Base-by-base conservation (phyloP, 2,329 filamentous ascomycete species). In the Venturia oleaginea region DNA sequence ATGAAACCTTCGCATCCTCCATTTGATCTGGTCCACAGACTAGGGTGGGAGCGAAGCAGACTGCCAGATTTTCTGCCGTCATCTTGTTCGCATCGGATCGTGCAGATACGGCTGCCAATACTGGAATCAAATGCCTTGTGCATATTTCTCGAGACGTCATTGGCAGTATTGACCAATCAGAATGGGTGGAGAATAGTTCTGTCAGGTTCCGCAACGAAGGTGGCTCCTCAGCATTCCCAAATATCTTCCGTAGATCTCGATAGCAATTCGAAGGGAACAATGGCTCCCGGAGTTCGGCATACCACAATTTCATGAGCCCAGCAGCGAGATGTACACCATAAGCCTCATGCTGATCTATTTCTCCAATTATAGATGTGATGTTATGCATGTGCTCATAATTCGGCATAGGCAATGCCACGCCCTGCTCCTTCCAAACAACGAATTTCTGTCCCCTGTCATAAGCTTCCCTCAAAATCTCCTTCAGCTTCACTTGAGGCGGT, bases 261-360 rank as follows among this genome's bases (percentile, higher is more conserved):
- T 84, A 84, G 61, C 75, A 77, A 8, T 76, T 75, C 37, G 76
- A 74, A 0, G 81, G 79, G 65, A 84, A 80, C 63, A 84, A 75
- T 2, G 82, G 81, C 63, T 80, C 75, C 27, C 77, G 76, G 11
- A 84, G 72, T 48, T 80, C 78, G 32, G 81, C 74, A 66, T 84
- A 84, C 80, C 82, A 84, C 10, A 77, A 71, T 70, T 84, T 84
- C 72, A 84, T 80, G 55, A 84, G 68, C 7, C 77, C 79, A 11
- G 81, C 80, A 3, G 81, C 81, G 65, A 81, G 76, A 67, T 80
- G 80, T 1, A 82, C 79, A 1, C 79, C 78, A 69, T 83, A 84
- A 6, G 81, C 77, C 67, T 83, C 80, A 62, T 74, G 75, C 4
- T 76, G 72, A 38, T 80, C 77, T 5, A 82, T 70, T 65, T 82